phyloP scores from a whole-genome alignment of 768 basidiomycete genomes.

The Podaxis sp. region DNA sequence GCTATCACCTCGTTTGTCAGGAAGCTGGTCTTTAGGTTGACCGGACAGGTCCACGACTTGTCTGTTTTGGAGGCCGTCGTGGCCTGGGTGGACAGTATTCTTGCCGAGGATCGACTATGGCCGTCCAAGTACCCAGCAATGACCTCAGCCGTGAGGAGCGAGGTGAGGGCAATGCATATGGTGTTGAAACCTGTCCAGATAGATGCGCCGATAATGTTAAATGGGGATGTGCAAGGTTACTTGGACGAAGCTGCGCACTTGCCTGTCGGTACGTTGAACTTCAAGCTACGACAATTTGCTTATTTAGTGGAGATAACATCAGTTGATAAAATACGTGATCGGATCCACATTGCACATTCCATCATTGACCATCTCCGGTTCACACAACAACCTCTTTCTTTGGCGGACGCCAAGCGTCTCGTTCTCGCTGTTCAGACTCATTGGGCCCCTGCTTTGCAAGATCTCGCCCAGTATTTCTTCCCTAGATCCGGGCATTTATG shows the following conservation, averaged over 20 bases:
- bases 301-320: neutral
- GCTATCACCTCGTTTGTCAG: slow-evolving; percentile 62
- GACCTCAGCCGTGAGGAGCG: slow-evolving; percentile 11
- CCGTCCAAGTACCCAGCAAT: slow-evolving; percentile 33
- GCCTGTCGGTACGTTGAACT: neutral
- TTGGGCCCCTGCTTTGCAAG: neutral
- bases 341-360: neutral
- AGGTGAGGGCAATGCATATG: slow-evolving; percentile 16
- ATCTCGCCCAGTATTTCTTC: slow-evolving; percentile 5
- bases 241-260: neutral
- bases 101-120: slow-evolving; percentile 22
- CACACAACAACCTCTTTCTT: neutral
- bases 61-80: slow-evolving; percentile 30
- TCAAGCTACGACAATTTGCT: neutral
- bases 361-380: slow-evolving; percentile 4
- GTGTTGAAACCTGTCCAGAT: neutral
- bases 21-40: slow-evolving; percentile 54
- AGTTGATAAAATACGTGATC: neutral
- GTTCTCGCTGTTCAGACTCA: neutral
- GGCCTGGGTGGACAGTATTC: slow-evolving; percentile 31
- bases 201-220: neutral
- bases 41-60: slow-evolving; percentile 47
- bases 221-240: neutral
- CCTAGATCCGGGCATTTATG: slow-evolving; percentile 3
- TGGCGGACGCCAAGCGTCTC: neutral